phyloP scores from a whole-genome alignment of 2,329 filamentous ascomycete genomes.

The Ceratocystis alfenasii region DNA sequence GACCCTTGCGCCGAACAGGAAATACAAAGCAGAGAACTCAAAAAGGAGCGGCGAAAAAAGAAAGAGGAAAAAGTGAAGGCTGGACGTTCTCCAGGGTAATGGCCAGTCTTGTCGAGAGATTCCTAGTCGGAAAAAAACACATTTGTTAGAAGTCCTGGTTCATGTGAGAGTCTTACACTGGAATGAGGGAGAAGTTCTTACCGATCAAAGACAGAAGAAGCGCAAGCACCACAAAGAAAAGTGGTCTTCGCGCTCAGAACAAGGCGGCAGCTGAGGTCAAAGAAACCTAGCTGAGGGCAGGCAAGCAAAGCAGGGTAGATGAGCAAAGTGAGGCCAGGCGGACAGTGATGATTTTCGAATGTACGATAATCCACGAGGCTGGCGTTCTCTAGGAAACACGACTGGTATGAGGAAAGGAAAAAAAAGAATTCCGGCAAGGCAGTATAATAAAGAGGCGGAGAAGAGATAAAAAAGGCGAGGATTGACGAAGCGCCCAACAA shows the following conservation, averaged over 20 bases:
- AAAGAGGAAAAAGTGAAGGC: constrained; percentile 12
- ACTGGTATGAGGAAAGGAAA: not conserved
- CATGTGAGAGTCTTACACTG: not conserved
- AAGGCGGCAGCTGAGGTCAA: not conserved
- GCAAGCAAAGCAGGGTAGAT: no score
- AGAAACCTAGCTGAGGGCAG: not conserved
- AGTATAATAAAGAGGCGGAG: not conserved
- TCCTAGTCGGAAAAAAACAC: not conserved
- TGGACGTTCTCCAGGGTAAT: not conserved
- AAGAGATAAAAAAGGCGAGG: not conserved
- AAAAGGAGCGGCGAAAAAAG: constrained; percentile 17
- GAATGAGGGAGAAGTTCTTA: constrained; percentile 3
- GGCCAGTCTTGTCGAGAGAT: not conserved
- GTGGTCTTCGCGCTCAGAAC: not conserved
- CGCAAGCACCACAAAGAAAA: not conserved
- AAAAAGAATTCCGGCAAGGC: not conserved
- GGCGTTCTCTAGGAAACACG: constrained; percentile 4
- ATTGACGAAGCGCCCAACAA: not conserved
- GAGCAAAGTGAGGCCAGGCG: not conserved
- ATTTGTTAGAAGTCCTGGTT: not conserved
- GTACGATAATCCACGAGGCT: constrained; percentile 5
- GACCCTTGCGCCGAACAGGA: constrained; percentile 12
- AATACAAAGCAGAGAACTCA: constrained; percentile 16
- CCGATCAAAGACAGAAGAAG: not conserved
- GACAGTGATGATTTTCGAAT: not conserved